Evolutionary conservation across 129 eudicot species (phyloP), one percentile per base, ranked within the genome.

Genomic region (Helianthus tuberosus): DNA sequence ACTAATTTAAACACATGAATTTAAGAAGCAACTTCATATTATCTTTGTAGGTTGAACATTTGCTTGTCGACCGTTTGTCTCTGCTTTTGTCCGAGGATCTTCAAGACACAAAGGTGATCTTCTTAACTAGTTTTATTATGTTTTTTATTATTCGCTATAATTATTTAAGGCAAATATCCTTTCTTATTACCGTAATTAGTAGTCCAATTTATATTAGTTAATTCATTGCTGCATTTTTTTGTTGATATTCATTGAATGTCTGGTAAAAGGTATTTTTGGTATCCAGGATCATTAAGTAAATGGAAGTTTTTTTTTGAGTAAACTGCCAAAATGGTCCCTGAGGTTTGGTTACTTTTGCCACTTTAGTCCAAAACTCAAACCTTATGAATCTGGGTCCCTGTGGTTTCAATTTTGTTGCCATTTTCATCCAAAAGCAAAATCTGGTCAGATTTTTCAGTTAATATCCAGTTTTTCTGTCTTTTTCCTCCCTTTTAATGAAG

Each of bases 1-100:
- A 25, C 39, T 14, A 58, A 58, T 23, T 41, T 3, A 60, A 44
- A 4, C 29, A 69, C 75, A 29, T 69, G 54, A 69, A 25, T 43
- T 70, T 75, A 49, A 76, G 76, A 15, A 81, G 50, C 61, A 68
- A 68, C 48, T n/a, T 46, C 59, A 39, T 75, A 49, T 78, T 20
- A 12, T 57, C 66, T 49, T 67, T 72, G 48, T 87, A 95, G 99
- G 99, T 91, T 35, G 99, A 95, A 75, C 99, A 95, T 83, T 90
- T 91, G 51, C 90, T 95, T 27, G 86, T 91, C 15, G 99, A 91
- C 69, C 99, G 97, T 51, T 77, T 95, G 79, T 70, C 80, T 29
- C 87, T 91, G 72, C 88, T 95, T 80, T 75, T 95, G 77, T 84
- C 97, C 11, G 91, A 86, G 44, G 97, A 91, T 84, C 80, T 95